Conservation (phyloP, 495 filamentous ascomycete species). For the Xylaria telfairii region DNA sequence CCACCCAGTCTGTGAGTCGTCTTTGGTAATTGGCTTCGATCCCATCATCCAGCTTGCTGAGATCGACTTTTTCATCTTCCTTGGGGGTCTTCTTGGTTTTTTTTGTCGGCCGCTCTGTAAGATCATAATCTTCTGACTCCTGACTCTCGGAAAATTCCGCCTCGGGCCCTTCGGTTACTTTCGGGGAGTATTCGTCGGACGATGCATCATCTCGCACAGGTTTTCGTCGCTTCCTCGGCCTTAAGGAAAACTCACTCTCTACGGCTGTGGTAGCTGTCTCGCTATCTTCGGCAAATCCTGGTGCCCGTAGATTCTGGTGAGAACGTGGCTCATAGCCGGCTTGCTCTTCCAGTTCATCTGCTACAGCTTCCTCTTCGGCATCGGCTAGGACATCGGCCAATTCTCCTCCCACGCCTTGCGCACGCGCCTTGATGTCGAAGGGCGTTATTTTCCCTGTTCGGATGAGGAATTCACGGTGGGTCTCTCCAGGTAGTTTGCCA, state of each 20-base stretch:
- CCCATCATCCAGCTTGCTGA: conserved; percentile 86
- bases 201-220: conserved; percentile 42
- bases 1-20: conserved; percentile 77
- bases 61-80: conserved; percentile 65
- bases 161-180: conserved; percentile 37
- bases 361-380: conserved; percentile 65
- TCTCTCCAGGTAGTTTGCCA: conserved; percentile 74
- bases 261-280: conserved; percentile 37
- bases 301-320: conserved; percentile 80
- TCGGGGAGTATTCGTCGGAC: conserved; percentile 52
- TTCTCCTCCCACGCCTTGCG: conserved; percentile 62
- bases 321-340: conserved; percentile 66
- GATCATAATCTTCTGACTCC: conserved; percentile 47
- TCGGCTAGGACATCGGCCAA: conserved; percentile 76
- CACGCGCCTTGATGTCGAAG: conserved; percentile 74
- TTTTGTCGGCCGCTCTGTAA: conserved; percentile 39
- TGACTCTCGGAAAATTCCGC: conserved; percentile 39
- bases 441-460: conserved; percentile 97
- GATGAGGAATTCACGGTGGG: conserved; percentile 85
- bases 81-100: conserved; percentile 50
- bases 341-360: conserved; percentile 61
- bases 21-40: conserved; percentile 83
- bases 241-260: conserved; percentile 58
- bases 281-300: conserved; percentile 70
- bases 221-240: conserved; percentile 55